Evolutionary conservation across 2,329 filamentous ascomycete species (phyloP).

Genomic region (Chrysoporthe puriensis): DNA sequence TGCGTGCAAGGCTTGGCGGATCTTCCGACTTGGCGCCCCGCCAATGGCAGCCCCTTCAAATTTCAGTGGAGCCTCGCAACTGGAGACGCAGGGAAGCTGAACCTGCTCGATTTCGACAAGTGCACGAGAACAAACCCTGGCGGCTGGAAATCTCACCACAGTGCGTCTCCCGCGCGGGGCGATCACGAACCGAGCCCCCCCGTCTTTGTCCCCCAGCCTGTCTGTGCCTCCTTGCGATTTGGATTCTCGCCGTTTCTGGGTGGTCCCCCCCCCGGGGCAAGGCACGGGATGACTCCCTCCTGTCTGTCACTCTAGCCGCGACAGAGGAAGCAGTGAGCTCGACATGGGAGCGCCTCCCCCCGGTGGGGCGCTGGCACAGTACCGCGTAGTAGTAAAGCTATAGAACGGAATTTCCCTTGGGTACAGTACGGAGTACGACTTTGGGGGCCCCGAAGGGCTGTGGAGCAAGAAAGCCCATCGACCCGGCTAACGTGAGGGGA

Average conservation of each 20-base stretch:
- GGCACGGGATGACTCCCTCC: not conserved
- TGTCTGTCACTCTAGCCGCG: slow-evolving; percentile 24
- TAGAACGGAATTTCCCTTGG: slow-evolving; percentile 5
- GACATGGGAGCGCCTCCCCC: not conserved
- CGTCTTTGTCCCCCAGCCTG: not conserved
- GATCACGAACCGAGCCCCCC: not conserved
- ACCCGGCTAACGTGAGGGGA: slow-evolving; percentile 1
- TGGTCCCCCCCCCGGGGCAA: slow-evolving; percentile 1
- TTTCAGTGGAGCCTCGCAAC: not conserved
- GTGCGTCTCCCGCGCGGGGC: not conserved
- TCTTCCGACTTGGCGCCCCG: slow-evolving; percentile 4
- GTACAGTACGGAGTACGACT: no score
- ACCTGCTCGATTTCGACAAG: slow-evolving; percentile 3
- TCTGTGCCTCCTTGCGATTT: slow-evolving; percentile 9
- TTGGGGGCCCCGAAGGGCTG: not conserved
- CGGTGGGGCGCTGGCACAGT: not conserved
- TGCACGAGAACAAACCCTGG: not conserved
- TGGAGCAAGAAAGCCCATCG: slow-evolving; percentile 9
- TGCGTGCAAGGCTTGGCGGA: not conserved
- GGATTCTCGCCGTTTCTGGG: slow-evolving; percentile 9
- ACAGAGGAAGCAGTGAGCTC: slow-evolving; percentile 11
- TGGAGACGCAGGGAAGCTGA: not conserved
- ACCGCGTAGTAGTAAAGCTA: not conserved
- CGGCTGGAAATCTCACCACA: not conserved
- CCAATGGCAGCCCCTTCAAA: not conserved